phyloP scores from a whole-genome alignment of 257 asterid species.

The Leonotis leonurus region DNA sequence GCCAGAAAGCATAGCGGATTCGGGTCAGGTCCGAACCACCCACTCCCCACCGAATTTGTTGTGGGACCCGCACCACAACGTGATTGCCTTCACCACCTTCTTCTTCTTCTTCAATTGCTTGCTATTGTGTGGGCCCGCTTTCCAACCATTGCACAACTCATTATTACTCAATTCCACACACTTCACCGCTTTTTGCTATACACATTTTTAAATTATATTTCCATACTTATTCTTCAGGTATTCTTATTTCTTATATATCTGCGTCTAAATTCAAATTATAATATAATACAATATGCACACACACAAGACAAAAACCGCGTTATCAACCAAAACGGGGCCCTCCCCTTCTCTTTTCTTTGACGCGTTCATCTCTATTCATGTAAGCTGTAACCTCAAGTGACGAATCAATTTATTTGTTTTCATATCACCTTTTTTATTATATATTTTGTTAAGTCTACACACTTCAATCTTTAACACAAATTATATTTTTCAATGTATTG shows the following conservation, averaged over 20 bases:
- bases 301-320: constrained; percentile 8
- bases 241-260: neutral
- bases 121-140: constrained; percentile 1
- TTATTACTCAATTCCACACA: constrained; percentile 3
- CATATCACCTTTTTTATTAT: neutral
- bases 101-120: too few species aligned
- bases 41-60: neutral
- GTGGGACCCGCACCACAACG: constrained; percentile 19
- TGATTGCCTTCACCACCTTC: constrained; percentile 1
- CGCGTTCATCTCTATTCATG: neutral
- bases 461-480: neutral
- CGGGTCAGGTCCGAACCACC: too few species aligned
- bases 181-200: neutral
- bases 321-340: neutral
- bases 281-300: too few species aligned
- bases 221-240: neutral
- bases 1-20: too few species aligned
- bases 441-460: neutral
- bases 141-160: constrained; percentile 19
- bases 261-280: neutral
- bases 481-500: too few species aligned
- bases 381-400: too few species aligned
- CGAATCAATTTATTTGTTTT: neutral
- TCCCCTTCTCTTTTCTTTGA: neutral
- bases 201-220: neutral